These are phyloP conservation scores for Pyricularia sp. DNA, from an alignment of 2,329 filamentous ascomycete species.

Conservation along the genomic window DNA sequence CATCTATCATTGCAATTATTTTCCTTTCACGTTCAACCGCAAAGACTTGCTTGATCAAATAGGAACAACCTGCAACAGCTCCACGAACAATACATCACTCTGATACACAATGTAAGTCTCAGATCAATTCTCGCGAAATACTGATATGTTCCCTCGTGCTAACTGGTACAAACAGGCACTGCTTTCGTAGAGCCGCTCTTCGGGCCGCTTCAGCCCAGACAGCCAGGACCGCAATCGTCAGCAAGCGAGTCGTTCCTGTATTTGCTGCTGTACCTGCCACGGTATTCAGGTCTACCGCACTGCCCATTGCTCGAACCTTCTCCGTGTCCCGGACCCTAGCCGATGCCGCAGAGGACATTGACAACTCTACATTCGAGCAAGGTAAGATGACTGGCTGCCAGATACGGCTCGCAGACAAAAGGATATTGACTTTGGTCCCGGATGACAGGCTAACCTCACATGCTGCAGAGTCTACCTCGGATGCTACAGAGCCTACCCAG, in stretches of 20 bases:
- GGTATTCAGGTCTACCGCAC: not conserved
- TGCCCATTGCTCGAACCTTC: not conserved
- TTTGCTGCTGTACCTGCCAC: not conserved
- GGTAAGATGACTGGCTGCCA: not conserved
- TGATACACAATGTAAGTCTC: not conserved
- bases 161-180: constrained; percentile 17
- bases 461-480: not conserved
- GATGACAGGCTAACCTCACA: not conserved
- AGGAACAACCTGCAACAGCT: not conserved
- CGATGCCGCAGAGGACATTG: not conserved
- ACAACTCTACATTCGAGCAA: not conserved
- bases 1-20: not conserved
- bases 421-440: too few species aligned
- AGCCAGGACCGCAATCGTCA: constrained; percentile 9
- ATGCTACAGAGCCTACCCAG: too few species aligned
- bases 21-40: not conserved
- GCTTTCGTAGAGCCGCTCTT: constrained; percentile 21
- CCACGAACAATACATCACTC: not conserved
- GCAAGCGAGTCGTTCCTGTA: constrained; percentile 8
- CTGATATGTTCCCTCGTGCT: not conserved
- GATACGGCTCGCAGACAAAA: not conserved
- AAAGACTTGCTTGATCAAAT: not conserved
- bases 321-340: not conserved
- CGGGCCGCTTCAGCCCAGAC: constrained; percentile 15
- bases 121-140: not conserved